Conservation (phyloP, 169 alveolate species). For the Eimeria necatrix region DNA sequence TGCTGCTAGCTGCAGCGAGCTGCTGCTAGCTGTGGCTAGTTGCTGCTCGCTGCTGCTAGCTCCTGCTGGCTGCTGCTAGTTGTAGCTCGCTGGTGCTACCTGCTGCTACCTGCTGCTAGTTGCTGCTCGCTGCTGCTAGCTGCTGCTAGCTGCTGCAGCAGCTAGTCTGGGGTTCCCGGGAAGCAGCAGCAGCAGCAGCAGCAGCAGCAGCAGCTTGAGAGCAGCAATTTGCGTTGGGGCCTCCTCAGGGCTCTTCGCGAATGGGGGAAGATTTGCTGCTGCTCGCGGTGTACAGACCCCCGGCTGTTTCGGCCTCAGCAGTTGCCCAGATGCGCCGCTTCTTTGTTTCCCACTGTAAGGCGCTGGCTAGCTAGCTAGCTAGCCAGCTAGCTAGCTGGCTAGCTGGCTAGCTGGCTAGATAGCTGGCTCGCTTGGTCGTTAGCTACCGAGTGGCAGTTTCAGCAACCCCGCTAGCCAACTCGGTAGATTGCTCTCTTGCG, state of each 20-base stretch:
- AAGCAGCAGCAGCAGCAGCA: too few relatives aligned
- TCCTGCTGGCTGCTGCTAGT: not conserved
- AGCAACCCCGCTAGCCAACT: too few relatives aligned
- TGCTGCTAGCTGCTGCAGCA: slow-evolving; percentile 12
- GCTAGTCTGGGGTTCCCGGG: too few relatives aligned
- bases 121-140: slow-evolving; percentile 30
- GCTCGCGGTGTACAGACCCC: not conserved
- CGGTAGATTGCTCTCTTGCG: too few relatives aligned
- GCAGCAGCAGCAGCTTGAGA: too few relatives aligned
- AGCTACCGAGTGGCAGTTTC: too few relatives aligned
- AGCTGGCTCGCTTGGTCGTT: not conserved
- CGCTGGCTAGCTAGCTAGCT: not conserved
- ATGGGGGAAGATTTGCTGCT: not conserved
- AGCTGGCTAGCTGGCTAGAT: not conserved
- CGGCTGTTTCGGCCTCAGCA: not conserved
- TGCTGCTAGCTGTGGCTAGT: slow-evolving; percentile 3
- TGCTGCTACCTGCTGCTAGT: not conserved
- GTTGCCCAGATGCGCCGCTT: not conserved
- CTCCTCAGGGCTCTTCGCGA: not conserved
- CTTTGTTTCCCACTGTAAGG: not conserved
- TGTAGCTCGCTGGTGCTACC: too few relatives aligned
- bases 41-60: not conserved
- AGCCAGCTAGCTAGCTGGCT: not conserved
- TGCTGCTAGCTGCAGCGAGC: slow-evolving; percentile 46
- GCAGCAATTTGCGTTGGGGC: not conserved